These are phyloP conservation scores for Populus davidiana DNA, from an alignment of 345 rosid species.

Conservation along the genomic window DNA sequence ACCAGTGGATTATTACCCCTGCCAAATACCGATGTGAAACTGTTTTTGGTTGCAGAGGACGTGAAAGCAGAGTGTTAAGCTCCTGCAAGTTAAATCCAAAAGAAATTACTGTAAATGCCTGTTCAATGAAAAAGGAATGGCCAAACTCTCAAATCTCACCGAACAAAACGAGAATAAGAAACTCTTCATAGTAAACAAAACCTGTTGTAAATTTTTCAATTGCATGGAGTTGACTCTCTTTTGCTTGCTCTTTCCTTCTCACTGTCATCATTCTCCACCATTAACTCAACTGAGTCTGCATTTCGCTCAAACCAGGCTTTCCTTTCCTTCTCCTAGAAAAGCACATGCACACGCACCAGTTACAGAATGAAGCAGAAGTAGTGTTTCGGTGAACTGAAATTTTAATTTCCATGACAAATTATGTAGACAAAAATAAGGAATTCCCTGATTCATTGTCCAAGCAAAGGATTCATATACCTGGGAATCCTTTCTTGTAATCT, in stretches of 20 bases:
- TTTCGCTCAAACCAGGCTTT: constrained; percentile 79
- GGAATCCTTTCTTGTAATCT: constrained; percentile 67
- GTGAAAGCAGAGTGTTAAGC: constrained; percentile 36
- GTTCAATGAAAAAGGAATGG: neutral
- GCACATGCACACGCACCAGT: neutral
- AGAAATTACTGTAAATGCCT: neutral
- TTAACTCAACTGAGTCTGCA: constrained; percentile 72
- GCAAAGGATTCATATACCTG: constrained; percentile 47
- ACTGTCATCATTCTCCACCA: constrained; percentile 68
- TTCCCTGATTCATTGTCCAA: neutral
- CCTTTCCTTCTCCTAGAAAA: constrained; percentile 65
- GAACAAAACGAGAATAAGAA: neutral
- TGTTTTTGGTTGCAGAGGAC: no score
- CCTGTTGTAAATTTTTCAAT: constrained; percentile 50
- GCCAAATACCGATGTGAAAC: no score
- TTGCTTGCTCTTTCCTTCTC: constrained; percentile 73
- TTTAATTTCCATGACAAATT: neutral
- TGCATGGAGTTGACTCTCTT: constrained; percentile 12
- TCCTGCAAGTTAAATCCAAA: constrained; percentile 50
- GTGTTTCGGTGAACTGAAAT: neutral
- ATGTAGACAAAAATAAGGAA: neutral
- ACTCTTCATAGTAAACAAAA: constrained; percentile 16
- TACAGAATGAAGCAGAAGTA: constrained; percentile 3
- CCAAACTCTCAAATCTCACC: neutral
- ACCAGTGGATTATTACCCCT: no score